phyloP scores from a whole-genome alignment of 2,329 filamentous ascomycete species.

The Curvularia lunata region DNA sequence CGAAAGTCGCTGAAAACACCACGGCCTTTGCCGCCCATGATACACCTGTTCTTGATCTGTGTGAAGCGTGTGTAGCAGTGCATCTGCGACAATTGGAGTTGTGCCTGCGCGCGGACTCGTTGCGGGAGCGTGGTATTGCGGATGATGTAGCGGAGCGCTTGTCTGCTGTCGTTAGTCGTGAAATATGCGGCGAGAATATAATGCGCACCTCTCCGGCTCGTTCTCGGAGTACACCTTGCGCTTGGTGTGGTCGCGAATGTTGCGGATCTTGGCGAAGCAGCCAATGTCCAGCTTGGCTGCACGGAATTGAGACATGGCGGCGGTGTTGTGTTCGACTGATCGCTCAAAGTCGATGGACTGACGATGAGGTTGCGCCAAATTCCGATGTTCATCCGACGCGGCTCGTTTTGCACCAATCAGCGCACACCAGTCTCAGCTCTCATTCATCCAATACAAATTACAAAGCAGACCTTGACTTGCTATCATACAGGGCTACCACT shows the following conservation, averaged over 20 bases:
- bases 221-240: slow-evolving; percentile 86
- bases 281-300: slow-evolving; percentile 88
- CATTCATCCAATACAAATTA: not conserved
- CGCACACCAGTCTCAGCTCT: slow-evolving; percentile 6
- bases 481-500: not conserved
- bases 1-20: slow-evolving; percentile 94
- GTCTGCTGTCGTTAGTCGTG: slow-evolving; percentile 59
- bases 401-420: slow-evolving; percentile 18
- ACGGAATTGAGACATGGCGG: slow-evolving; percentile 72
- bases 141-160: slow-evolving; percentile 83
- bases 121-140: slow-evolving; percentile 87
- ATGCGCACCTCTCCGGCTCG: slow-evolving; percentile 81
- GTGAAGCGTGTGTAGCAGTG: slow-evolving; percentile 93
- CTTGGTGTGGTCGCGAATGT: slow-evolving; percentile 95
- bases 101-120: slow-evolving; percentile 85
- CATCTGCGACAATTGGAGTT: slow-evolving; percentile 93
- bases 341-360: slow-evolving; percentile 5
- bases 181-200: slow-evolving; percentile 2
- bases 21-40: slow-evolving; percentile 85
- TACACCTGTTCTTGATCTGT: slow-evolving; percentile 92
- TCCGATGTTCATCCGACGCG: slow-evolving; percentile 20
- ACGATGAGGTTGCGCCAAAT: slow-evolving; percentile 17
- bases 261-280: slow-evolving; percentile 83
- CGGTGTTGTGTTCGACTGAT: slow-evolving; percentile 16
- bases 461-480: not conserved